A percentile compares a stretch with the other conserved stretches of the same genome.
These are phyloP conservation scores for Diaporthe sp. DNA, from an alignment of 2,329 filamentous ascomycete genomes.

Conservation along the genomic window DNA sequence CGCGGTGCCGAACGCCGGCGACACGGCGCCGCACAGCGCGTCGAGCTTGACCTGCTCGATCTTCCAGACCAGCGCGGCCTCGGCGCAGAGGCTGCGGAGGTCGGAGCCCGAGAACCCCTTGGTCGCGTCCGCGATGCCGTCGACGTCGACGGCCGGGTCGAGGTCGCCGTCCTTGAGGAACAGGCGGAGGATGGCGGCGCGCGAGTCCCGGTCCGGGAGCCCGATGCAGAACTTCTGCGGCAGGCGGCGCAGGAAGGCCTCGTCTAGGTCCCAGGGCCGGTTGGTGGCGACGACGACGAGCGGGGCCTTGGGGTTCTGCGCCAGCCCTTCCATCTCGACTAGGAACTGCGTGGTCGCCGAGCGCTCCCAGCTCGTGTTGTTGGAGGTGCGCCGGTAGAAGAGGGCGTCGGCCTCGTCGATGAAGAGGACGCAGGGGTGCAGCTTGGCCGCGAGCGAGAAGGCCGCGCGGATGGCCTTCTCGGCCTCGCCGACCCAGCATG, in stretches of 20 bases:
- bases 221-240: constrained; percentile 9
- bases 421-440: constrained; percentile 49
- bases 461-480: constrained; percentile 48
- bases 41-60: constrained; percentile 1
- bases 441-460: constrained; percentile 46
- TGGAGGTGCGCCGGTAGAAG: constrained; percentile 23
- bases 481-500: constrained; percentile 43
- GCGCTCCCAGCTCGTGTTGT: constrained; percentile 2
- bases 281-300: constrained; percentile 10
- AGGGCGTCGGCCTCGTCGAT: constrained; percentile 47
- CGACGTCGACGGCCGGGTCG: constrained; percentile 8
- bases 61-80: constrained; percentile 19
- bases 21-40: background rate
- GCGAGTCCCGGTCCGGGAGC: background rate
- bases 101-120: background rate
- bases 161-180: constrained; percentile 3
- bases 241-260: constrained; percentile 9
- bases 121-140: background rate
- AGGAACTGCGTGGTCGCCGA: background rate
- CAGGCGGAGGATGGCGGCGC: constrained; percentile 1
- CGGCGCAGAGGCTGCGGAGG: constrained; percentile 13
- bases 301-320: background rate
- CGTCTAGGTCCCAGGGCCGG: constrained; percentile 15
- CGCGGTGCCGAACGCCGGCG: background rate
- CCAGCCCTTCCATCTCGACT: background rate